Evolutionary conservation across 2,329 filamentous ascomycete species (phyloP), one percentile per base, ranked within the genome.

Genomic region (Diplodia corticola): DNA sequence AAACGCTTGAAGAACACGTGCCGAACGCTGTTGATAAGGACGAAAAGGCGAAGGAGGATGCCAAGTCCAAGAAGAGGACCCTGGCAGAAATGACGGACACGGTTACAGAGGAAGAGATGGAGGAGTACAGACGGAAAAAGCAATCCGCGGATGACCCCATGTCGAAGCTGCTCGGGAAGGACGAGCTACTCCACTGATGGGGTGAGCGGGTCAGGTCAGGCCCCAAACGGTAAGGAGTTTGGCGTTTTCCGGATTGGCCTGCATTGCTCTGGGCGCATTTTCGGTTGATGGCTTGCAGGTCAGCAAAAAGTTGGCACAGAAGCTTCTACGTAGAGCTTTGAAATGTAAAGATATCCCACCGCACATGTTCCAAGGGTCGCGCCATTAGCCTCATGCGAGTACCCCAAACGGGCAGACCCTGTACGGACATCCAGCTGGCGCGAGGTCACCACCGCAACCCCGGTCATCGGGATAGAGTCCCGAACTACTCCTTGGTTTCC

Each of bases 91-190:
- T 96, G 84, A 87, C 90, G 72, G 87, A 86, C 24, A 91, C 90
- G 1, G 85, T 95, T 13, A 89, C 89, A 0, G 92, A 96, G 74
- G 91, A 90, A 65, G 92, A 97, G 70, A 85, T 97, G 80, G 93
- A 97, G 67, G 88, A 90, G 67, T 97, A 96, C 76, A 87, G 92
- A 71, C 86, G 87, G 70, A 93, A 92, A 75, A 84, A 89, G 69
- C 86, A 87, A 61, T 88, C 87, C 30, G 88, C 89, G 0, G 86
- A 92, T 69, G 93, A 97, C 80, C 93, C 93, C 0, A 97, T 97
- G 93, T 91, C 92, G 1, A 88, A 87, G 5, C 87, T 92, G 71
- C 77, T 96, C 53, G 91, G 90, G 26, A 91, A 88, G 75, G 90
- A 93, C 74, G 87, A 91, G 71, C 76, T 91, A 69, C 76, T 86